These are phyloP conservation scores for Trichoderma gamsii DNA, from an alignment of 495 filamentous ascomycete genomes.

Conservation along the genomic window DNA sequence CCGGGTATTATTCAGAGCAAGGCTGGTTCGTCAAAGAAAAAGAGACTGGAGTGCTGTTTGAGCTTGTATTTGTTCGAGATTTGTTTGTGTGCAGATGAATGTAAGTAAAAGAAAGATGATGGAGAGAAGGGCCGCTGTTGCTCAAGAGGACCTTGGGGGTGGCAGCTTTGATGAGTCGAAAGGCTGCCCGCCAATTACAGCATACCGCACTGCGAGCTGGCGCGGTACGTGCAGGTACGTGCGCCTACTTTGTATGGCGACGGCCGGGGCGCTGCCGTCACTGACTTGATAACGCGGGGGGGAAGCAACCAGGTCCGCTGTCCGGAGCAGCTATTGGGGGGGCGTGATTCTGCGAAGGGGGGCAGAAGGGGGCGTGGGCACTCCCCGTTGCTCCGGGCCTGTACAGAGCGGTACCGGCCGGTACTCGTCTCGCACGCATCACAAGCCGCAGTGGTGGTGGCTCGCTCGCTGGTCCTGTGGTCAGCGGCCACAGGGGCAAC, in stretches of 20 bases:
- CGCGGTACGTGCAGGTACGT: not conserved
- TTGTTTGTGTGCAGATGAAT: not conserved
- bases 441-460: not conserved
- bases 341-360: not conserved
- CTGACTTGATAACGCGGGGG: constrained; percentile 11
- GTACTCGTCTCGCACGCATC: not conserved
- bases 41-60: not conserved
- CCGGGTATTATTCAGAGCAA: constrained; percentile 5
- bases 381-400: not conserved
- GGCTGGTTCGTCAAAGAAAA: not conserved
- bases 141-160: not conserved
- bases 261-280: not conserved
- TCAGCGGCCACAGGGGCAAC: constrained; percentile 11
- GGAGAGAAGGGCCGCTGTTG: not conserved
- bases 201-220: not conserved
- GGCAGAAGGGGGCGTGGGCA: not conserved
- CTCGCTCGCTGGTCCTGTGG: not conserved
- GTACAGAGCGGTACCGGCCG: not conserved
- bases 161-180: constrained; percentile 13
- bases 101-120: not conserved
- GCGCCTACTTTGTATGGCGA: not conserved
- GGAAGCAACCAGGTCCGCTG: not conserved
- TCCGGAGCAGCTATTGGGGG: not conserved
- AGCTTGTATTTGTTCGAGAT: constrained; percentile 1
- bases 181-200: constrained; percentile 7